Evolutionary conservation across 225 moss, liverwort and hornwort genomes (phyloP).

Genomic region (Bryoerythrophyllum caledonicum): DNA sequence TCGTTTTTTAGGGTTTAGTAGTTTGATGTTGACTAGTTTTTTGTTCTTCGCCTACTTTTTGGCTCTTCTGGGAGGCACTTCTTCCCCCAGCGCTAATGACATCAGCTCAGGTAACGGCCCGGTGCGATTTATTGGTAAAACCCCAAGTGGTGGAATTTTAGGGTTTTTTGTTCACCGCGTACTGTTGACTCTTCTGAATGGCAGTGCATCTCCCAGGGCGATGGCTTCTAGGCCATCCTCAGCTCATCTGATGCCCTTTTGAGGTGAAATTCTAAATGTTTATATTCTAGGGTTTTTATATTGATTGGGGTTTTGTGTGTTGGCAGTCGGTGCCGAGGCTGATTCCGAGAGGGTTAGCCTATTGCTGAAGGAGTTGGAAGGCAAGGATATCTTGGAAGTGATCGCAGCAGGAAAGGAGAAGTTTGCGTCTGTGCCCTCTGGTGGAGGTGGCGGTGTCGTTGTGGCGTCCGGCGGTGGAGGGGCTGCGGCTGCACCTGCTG

Average conservation of each 20-base stretch:
- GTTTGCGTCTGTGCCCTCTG: conserved; percentile 80
- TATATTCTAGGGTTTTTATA: background rate
- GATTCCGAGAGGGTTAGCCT: conserved; percentile 59
- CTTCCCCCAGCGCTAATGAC: too few species aligned
- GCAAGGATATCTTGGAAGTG: conserved; percentile 81
- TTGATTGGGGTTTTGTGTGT: background rate
- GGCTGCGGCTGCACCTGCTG: conserved; percentile 42
- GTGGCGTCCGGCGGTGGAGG: conserved; percentile 39
- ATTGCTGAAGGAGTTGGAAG: conserved; percentile 60
- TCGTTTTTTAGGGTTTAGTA: background rate
- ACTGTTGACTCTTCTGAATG: too few species aligned
- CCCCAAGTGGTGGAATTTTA: background rate
- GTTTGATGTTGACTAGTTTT: too few species aligned
- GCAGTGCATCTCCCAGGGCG: too few species aligned
- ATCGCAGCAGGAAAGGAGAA: conserved; percentile 81
- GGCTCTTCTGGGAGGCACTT: background rate
- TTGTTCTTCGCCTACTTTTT: conserved; percentile 21
- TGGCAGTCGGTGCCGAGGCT: conserved; percentile 73
- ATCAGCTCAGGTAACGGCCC: too few species aligned
- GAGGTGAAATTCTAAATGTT: too few species aligned
- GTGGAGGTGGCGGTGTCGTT: conserved; percentile 57
- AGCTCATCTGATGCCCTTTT: too few species aligned
- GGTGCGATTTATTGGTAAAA: too few species aligned
- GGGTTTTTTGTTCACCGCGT: background rate
- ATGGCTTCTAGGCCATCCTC: too few species aligned